phyloP scores from a whole-genome alignment of 2,329 filamentous ascomycete genomes.

The Diaporthe amygdali region DNA sequence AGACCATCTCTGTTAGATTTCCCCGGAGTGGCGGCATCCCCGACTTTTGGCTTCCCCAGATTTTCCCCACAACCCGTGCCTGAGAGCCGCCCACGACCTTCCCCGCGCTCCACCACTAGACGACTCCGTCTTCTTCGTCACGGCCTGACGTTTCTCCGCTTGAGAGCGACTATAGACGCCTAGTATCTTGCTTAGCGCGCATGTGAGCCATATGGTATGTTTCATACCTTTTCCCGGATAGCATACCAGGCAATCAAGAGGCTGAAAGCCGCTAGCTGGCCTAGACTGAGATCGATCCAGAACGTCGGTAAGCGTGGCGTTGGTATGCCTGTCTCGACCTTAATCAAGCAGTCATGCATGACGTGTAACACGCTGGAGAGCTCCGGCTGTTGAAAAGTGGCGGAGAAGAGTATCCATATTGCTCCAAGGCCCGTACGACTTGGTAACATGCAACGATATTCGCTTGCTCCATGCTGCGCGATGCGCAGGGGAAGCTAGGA shows the following conservation, averaged over 20 bases:
- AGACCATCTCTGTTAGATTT: not conserved
- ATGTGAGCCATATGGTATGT: not conserved
- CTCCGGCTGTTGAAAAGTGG: not conserved
- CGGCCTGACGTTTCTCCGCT: conserved; percentile 4
- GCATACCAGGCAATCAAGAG: not conserved
- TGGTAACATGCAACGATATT: not conserved
- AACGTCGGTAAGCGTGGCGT: not conserved
- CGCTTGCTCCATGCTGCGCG: not conserved
- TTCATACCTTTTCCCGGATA: not conserved
- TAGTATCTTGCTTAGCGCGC: not conserved
- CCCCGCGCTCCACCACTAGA: not conserved
- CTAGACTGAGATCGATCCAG: not conserved
- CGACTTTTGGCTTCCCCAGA: not conserved
- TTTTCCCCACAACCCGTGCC: conserved; percentile 11
- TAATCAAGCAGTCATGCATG: not conserved
- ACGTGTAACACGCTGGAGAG: not conserved
- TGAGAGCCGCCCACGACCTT: not conserved
- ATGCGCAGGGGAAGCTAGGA: no score
- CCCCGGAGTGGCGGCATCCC: not conserved
- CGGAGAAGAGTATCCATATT: no score
- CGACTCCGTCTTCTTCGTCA: not conserved
- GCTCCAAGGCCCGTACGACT: not conserved
- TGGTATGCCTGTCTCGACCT: not conserved
- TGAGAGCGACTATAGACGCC: not conserved
- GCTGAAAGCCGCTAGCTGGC: not conserved